Conservation (phyloP, 2,329 filamentous ascomycete species). For the Colletotrichum coccodes region DNA sequence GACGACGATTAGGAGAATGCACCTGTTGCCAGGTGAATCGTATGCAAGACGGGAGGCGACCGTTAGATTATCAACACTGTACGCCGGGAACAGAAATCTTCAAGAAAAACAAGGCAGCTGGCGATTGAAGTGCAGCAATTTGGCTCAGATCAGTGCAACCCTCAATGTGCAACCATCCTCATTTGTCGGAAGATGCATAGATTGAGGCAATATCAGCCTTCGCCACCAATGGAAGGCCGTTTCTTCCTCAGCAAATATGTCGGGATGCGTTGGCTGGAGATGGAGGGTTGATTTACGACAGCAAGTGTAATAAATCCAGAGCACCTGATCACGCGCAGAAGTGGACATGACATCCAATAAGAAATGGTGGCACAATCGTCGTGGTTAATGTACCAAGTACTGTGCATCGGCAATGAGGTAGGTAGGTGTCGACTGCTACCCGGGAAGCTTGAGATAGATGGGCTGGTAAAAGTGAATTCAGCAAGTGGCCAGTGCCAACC, state of each 20-base stretch:
- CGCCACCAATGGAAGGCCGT: not conserved
- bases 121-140: not conserved
- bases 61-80: not conserved
- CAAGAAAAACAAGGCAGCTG: not conserved
- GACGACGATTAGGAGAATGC: slow-evolving; percentile 26
- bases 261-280: not conserved
- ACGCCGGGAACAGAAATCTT: not conserved
- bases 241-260: not conserved
- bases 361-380: not conserved
- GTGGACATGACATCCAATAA: not conserved
- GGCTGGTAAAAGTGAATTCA: too few species aligned
- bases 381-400: not conserved
- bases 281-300: not conserved
- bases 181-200: not conserved
- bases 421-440: not conserved
- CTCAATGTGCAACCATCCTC: not conserved
- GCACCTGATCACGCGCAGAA: slow-evolving; percentile 13
- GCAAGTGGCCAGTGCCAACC: not conserved
- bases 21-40: not conserved
- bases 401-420: not conserved
- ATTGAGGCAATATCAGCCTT: not conserved
- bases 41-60: not conserved
- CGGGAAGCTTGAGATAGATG: not conserved
- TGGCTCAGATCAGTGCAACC: not conserved
- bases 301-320: not conserved